A percentile compares a stretch with the other conserved stretches of the same genome.
These are phyloP conservation scores for Lycium ferocissimum DNA, from an alignment of 257 asterid species.

Conservation along the genomic window DNA sequence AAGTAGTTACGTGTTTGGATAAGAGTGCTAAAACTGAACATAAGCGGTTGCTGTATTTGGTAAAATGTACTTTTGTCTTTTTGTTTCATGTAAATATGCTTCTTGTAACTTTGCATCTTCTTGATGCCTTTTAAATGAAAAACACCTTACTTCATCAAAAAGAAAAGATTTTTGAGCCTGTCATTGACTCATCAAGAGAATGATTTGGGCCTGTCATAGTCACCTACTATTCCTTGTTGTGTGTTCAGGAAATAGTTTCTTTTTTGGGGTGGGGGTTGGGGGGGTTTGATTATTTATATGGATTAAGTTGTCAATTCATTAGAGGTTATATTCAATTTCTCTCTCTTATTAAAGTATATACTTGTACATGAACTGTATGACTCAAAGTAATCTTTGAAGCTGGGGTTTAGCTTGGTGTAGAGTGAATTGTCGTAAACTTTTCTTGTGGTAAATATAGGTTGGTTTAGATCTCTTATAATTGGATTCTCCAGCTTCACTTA, in stretches of 20 bases:
- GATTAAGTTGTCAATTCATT: not conserved
- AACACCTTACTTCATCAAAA: not conserved
- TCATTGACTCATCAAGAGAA: not conserved
- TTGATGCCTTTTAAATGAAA: not conserved
- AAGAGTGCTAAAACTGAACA: not conserved
- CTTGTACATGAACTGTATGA: not conserved
- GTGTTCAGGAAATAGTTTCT: not conserved
- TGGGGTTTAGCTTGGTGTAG: not conserved
- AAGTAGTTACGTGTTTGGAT: not conserved
- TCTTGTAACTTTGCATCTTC: not conserved
- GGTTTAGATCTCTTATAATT: constrained; percentile 11
- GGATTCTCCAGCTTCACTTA: constrained; percentile 18
- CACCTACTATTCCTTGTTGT: not conserved
- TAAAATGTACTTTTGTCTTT: not conserved
- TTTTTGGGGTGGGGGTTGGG: not conserved
- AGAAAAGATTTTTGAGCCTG: not conserved
- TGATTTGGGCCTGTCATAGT: not conserved
- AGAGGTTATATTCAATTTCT: not conserved
- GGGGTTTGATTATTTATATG: not conserved
- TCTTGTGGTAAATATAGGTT: not conserved
- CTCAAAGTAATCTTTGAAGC: constrained; percentile 15
- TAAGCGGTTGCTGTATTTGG: not conserved
- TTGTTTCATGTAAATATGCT: constrained; percentile 3
- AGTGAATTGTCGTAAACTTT: not conserved
- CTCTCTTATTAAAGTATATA: not conserved